These are phyloP conservation scores for Halocafeteria seosinensis DNA, from an alignment of 108 stramenopile genomes.

Conservation along the genomic window DNA sequence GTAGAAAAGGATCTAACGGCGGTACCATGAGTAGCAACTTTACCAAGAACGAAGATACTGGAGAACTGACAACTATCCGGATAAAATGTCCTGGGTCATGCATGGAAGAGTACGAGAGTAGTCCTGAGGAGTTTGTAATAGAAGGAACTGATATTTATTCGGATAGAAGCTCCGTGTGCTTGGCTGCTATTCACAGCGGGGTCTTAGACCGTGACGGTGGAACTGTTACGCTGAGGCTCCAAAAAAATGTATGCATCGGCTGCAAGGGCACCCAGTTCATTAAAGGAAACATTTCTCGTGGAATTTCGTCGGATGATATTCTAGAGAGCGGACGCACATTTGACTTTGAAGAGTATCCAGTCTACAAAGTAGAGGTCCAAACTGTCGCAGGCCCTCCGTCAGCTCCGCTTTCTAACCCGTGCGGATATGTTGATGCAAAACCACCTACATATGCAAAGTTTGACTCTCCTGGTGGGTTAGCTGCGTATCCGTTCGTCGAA, in stretches of 20 bases:
- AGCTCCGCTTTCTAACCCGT: slow-evolving; percentile 37
- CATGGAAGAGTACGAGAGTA: slow-evolving; percentile 1
- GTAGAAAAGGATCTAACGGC: slow-evolving; percentile 30
- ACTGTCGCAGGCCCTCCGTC: slow-evolving; percentile 54
- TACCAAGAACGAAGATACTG: slow-evolving; percentile 46
- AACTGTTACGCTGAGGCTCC: slow-evolving; percentile 17
- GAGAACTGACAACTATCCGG: slow-evolving; percentile 46
- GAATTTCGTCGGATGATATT: not conserved
- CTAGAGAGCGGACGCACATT: slow-evolving; percentile 1
- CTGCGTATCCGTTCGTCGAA: too few species aligned
- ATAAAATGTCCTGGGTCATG: slow-evolving; percentile 38
- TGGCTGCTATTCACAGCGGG: slow-evolving; percentile 50
- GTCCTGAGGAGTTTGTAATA: too few species aligned
- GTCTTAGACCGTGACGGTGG: slow-evolving; percentile 17
- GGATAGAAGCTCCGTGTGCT: slow-evolving; percentile 45
- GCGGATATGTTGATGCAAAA: slow-evolving; percentile 43
- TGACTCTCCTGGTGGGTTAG: too few species aligned
- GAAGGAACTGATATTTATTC: slow-evolving; percentile 31
- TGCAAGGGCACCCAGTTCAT: not conserved
- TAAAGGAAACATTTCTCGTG: not conserved
- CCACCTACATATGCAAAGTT: slow-evolving; percentile 43
- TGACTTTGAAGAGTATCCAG: not conserved
- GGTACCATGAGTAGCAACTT: slow-evolving; percentile 40
- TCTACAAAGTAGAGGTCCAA: slow-evolving; percentile 27
- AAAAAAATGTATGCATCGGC: not conserved